Base-by-base conservation (phyloP, 108 stramenopile species). In the Cafeteria roenbergensis region DNA sequence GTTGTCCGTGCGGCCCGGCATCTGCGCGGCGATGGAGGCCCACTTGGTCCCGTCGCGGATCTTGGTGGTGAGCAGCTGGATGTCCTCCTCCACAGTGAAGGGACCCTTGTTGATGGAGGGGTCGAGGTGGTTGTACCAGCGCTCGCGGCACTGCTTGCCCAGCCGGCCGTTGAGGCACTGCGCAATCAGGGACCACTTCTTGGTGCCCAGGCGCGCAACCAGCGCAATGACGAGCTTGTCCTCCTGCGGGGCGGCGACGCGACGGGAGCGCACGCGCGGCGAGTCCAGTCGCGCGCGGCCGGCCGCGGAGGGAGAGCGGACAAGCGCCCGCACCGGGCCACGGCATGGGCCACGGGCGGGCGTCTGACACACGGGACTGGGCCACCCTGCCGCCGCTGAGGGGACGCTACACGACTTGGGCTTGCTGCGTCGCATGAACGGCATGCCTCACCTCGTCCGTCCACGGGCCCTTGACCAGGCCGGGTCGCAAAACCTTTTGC, bases 71-170 rank as follows among this genome's bases (percentile, higher is more conserved):
- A 75, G 33, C 9, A 82, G 68, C 28, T 35, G 64, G 27, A 50
- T 30, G 42, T 88, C 85, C 73, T 88, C 87, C 12, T 77, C 71
- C 26, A 62, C 60, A 3, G 77, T 82, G 63, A 81, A 82, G 58
- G 73, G 70, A 66, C 82, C 86, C 71, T 82, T 85, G 35, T 70
- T 73, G 62, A 88, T 80, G 50, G 68, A 57, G 17, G 87, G 87
- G 69, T 85, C 79, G 8, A 88, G 69, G 64, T 85, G 81, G 61
- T 86, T 85, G 69, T 72, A 79, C 87, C 87, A 88, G 14, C 74
- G 74, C 42, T 75, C 74, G 34, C 74, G 65, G 57, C 74, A 75
- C 70, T 75, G 74, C 65, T 75, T 75, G 17, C 70, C 74, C 34
- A 57, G 55, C 27, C 74, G 62, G 31, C 68, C 51, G 25, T 36